phyloP scores from a whole-genome alignment of 176 grass and related monocot genomes.

The Pontederia paniculata region DNA sequence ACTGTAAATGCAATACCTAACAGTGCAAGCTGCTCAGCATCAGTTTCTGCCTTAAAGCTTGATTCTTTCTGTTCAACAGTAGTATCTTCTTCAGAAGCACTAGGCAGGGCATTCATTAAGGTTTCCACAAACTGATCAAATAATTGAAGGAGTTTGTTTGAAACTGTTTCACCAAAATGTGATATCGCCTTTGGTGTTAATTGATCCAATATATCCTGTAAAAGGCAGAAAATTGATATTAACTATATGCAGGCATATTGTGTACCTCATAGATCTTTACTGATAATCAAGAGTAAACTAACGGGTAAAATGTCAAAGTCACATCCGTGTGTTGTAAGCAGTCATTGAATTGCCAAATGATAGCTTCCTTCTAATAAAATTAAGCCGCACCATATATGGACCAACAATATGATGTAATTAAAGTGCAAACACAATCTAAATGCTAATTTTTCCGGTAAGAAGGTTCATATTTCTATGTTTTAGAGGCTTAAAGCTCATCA shows the following conservation, averaged over 20 bases:
- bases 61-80: slow-evolving; percentile 56
- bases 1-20: slow-evolving; percentile 63
- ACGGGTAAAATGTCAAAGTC: no score
- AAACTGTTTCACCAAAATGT: slow-evolving; percentile 81
- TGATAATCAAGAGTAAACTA: no score
- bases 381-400: no score
- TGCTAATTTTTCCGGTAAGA: no score
- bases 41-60: slow-evolving; percentile 77
- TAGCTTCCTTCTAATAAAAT: no score
- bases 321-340: no score
- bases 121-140: slow-evolving; percentile 75
- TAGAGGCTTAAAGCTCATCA: no score
- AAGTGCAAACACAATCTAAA: no score
- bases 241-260: slow-evolving; percentile 24
- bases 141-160: slow-evolving; percentile 73
- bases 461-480: no score
- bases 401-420: no score
- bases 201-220: slow-evolving; percentile 88
- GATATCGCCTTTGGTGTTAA: slow-evolving; percentile 66
- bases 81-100: slow-evolving; percentile 77
- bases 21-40: slow-evolving; percentile 63
- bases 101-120: slow-evolving; percentile 74
- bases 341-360: no score
- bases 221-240: slow-evolving; percentile 1
- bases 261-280: background rate